phyloP scores from a whole-genome alignment of 352 stramenopile genomes.

The Globisporangium middletonii region DNA sequence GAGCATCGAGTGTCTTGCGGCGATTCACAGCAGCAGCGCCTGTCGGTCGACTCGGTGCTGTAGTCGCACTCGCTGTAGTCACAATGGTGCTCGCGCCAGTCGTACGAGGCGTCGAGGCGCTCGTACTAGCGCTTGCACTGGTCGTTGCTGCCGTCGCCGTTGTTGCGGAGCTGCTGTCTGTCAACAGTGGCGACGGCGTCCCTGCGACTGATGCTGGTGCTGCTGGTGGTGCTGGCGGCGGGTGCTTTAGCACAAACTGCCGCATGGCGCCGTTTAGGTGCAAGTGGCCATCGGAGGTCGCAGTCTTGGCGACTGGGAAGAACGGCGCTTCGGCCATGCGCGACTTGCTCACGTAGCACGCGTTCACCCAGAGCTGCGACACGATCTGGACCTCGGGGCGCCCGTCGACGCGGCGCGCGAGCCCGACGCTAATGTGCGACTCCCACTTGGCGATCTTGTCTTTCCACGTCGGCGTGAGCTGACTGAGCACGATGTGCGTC shows the following conservation, averaged over 20 bases:
- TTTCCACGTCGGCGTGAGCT: conserved; percentile 61
- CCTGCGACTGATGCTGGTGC: background rate
- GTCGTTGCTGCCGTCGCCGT: background rate
- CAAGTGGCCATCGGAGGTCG: conserved; percentile 1
- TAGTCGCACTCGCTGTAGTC: background rate
- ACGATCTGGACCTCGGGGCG: conserved; percentile 56
- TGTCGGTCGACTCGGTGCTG: conserved; percentile 11
- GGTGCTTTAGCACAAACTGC: conserved; percentile 8
- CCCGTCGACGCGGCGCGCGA: conserved; percentile 20
- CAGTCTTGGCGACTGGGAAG: conserved; percentile 58
- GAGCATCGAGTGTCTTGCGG: conserved; percentile 13
- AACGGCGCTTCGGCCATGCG: conserved; percentile 64
- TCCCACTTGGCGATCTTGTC: conserved; percentile 69
- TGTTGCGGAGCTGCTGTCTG: background rate
- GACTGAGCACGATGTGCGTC: conserved; percentile 76
- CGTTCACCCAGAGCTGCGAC: conserved; percentile 82
- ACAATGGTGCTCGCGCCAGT: background rate
- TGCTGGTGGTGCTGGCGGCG: background rate
- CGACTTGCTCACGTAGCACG: conserved; percentile 67
- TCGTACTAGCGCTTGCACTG: background rate
- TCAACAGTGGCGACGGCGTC: background rate
- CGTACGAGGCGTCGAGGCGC: no score
- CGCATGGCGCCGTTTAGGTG: conserved; percentile 16
- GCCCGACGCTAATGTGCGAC: conserved; percentile 18
- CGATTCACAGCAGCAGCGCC: conserved; percentile 41